Base-by-base conservation (phyloP, 495 filamentous ascomycete genomes). In the Apiosordaria backusii region DNA sequence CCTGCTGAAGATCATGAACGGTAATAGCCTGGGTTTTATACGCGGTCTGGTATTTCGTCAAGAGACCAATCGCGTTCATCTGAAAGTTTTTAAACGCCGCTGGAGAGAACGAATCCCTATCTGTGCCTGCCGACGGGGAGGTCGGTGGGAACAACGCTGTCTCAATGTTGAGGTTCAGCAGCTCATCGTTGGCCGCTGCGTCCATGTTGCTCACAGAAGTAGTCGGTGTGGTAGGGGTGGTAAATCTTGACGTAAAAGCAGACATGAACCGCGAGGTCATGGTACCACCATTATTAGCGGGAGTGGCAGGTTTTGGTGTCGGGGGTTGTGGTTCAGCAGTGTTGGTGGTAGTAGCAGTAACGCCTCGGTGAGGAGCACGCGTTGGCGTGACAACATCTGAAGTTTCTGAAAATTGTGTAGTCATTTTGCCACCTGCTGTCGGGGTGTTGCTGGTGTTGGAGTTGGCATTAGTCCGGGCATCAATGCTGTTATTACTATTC, bases 31-130 rank as follows among this genome's bases (percentile, higher is more conserved):
- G 84, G 68, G 84, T 76, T 62, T 86, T 85, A 79, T 93, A 93
- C 21, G 90, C 91, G 40, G 80, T 78, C 72, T 93, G 92, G 75
- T 92, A 82, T 61, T 80, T 83, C 57, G 78, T 75, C 19, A 93
- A 76, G 13, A 92, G 77, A n/a, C 79, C 81, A 60, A 87, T 81
- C 52, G 92, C 91, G 71, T 88, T 90, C 57, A 80, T 76, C 45
- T 89, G 85, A 10, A 93, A 80, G 70, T 87, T 86, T 72, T 90
- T 87, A 80, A 89, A 89, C 4, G 89, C 86, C 9, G 88, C 84
- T 1, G 87, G 86, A 3, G 85, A 89, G 72, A 87, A 82, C 57
- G 83, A 68, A 66, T 88, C 81, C 45, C 77, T 74, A 10, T 75
- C 74, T 7, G 62, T 53, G 10, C 10, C 35, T n/a, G n/a, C 35